Evolutionary conservation across 2,329 filamentous ascomycete genomes (phyloP), one percentile per base, ranked within the genome.

Genomic region (Ramularia endophylla): DNA sequence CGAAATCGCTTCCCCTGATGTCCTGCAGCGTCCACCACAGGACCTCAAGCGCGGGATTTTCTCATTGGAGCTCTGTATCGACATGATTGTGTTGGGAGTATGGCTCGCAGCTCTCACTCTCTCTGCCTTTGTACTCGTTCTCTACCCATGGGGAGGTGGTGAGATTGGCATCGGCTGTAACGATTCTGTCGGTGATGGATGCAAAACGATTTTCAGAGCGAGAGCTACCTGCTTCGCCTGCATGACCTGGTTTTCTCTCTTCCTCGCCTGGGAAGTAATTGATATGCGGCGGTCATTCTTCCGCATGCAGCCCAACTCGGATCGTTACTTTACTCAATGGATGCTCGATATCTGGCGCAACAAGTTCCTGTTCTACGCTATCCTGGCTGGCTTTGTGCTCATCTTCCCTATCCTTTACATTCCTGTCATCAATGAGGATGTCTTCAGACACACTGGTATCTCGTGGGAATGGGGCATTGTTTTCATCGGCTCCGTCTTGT

Each of bases 21-120:
- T 94, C 47, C 87, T 94, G 77, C 69, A 75, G 48, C 81, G 87
- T 38, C 85, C 86, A 6, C 88, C 88, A 0, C 85, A 90, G 50
- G 75, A 83, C 64, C 64, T 82, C 11, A 67, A 71, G 31, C 61
- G 71, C 4, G 84, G 85, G 48, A 80, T 90, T 36, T 92, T 92
- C 64, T 87, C 84, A 11, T 74, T 74, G 59, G 83, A 92, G 65
- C 76, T 92, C 51, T 74, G 89, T 35, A 65, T 83, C 48, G 87
- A 92, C 63, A 89, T 88, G 76, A 60, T 87, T 9, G 79, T 88
- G 13, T 89, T 90, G 58, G 87, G 87, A 18, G 57, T 81, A 51
- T 81, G 85, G 70, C 87, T 90, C 80, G 83, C 84, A 2, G 75
- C 72, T 2, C 78, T 86, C 47, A 60, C 51, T 52, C 71, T 84